Conservation (phyloP, 306 rosid species). For the Malus fusca region DNA sequence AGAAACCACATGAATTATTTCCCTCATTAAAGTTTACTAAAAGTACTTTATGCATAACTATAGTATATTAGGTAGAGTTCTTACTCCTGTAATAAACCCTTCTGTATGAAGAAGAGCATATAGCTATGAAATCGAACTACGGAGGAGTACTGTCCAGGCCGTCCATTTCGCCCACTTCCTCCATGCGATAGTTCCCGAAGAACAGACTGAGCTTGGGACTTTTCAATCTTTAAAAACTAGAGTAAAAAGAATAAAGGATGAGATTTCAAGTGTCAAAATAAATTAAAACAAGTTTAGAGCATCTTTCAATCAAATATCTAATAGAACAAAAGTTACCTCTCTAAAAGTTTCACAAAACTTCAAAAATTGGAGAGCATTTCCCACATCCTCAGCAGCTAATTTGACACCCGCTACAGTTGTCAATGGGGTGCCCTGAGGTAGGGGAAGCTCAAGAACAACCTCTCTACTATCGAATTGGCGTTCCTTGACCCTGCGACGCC, state of each 20-base stretch:
- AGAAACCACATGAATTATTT: background rate
- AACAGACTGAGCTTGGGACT: slow-evolving; percentile 28
- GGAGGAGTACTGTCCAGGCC: slow-evolving; percentile 33
- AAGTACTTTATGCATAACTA: background rate
- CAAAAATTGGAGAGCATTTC: slow-evolving; percentile 59
- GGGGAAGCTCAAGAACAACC: slow-evolving; percentile 19
- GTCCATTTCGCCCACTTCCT: slow-evolving; percentile 31
- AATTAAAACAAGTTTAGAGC: background rate
- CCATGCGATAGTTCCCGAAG: slow-evolving; percentile 35
- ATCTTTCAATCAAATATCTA: background rate
- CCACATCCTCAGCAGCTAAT: slow-evolving; percentile 50
- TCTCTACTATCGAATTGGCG: background rate
- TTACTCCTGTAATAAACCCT: slow-evolving; percentile 41
- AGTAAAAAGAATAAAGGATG: background rate
- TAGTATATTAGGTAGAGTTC: background rate
- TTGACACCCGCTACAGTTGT: slow-evolving; percentile 41
- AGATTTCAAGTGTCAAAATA: no score
- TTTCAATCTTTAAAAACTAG: slow-evolving; percentile 31
- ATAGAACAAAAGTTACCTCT: slow-evolving; percentile 36
- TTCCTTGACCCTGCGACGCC: background rate
- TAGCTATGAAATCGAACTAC: slow-evolving; percentile 31
- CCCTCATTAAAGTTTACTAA: background rate
- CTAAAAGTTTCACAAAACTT: slow-evolving; percentile 70
- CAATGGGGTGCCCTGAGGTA: slow-evolving; percentile 47
- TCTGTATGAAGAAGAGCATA: slow-evolving; percentile 35